Conservation (phyloP, 257 asterid genomes). For the Fraxinus pennsylvanica region DNA sequence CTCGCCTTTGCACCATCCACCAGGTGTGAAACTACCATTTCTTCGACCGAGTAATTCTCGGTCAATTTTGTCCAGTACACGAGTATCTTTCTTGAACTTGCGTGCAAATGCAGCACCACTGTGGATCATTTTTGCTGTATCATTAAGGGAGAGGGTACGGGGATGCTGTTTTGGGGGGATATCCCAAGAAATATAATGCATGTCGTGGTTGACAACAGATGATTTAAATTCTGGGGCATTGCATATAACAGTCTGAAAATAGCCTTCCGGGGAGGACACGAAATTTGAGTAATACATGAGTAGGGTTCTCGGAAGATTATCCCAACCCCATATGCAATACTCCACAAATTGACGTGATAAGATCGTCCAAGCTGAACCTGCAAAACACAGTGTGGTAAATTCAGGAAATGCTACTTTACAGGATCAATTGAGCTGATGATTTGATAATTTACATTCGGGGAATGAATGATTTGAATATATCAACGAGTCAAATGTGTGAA, state of each 20-base stretch:
- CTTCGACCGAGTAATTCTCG: slow-evolving; percentile 55
- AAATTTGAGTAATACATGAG: slow-evolving; percentile 96
- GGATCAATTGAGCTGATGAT: not conserved
- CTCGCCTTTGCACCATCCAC: slow-evolving; percentile 86
- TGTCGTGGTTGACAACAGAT: slow-evolving; percentile 86
- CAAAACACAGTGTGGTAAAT: not conserved
- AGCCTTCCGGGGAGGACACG: slow-evolving; percentile 92
- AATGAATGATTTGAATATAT: not conserved
- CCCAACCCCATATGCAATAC: slow-evolving; percentile 95
- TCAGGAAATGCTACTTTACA: not conserved
- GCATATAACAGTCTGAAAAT: slow-evolving; percentile 89
- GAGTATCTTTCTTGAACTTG: slow-evolving; percentile 61
- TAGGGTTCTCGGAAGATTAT: slow-evolving; percentile 87
- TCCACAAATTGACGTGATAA: slow-evolving; percentile 81
- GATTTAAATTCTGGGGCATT: slow-evolving; percentile 75
- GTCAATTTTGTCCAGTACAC: slow-evolving; percentile 70
- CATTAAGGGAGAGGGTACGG: slow-evolving; percentile 55
- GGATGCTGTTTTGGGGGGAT: slow-evolving; percentile 91
- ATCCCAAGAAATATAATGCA: slow-evolving; percentile 96
- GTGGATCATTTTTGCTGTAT: slow-evolving; percentile 57
- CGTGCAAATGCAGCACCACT: slow-evolving; percentile 94
- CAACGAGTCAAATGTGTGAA: slow-evolving; percentile 10
- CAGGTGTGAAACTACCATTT: slow-evolving; percentile 74
- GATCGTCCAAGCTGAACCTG: slow-evolving; percentile 99
- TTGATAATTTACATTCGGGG: not conserved